phyloP scores from a whole-genome alignment of 345 rosid species.

The Xanthoceras sorbifolium region DNA sequence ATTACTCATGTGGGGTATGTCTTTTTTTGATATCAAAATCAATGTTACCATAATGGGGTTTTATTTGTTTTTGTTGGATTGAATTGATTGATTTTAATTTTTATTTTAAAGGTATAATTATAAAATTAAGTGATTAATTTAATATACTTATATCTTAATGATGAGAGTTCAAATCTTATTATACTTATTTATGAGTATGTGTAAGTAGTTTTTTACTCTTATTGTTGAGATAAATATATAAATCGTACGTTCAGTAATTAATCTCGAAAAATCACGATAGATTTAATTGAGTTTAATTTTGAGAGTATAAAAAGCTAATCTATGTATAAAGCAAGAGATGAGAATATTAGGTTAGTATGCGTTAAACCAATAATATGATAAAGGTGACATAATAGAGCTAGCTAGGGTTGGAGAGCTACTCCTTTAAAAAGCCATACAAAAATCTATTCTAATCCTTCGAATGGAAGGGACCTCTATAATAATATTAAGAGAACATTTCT shows the following conservation, averaged over 20 bases:
- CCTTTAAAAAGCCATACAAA: not conserved
- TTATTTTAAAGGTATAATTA: too few species aligned
- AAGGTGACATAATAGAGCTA: not conserved
- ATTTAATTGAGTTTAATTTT: not conserved
- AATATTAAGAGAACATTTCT: not conserved
- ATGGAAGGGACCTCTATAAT: not conserved
- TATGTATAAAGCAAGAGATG: not conserved
- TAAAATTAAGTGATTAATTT: too few species aligned
- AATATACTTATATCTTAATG: too few species aligned
- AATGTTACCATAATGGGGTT: not conserved
- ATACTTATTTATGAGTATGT: too few species aligned
- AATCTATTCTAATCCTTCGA: not conserved
- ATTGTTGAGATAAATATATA: too few species aligned
- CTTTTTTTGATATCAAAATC: not conserved
- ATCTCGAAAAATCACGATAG: too few species aligned
- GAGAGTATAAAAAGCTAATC: not conserved
- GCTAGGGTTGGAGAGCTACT: constrained; percentile 28
- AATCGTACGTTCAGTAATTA: too few species aligned
- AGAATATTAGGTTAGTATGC: constrained; percentile 22
- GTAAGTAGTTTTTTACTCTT: too few species aligned
- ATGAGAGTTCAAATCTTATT: too few species aligned
- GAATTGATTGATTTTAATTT: not conserved
- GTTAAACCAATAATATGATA: not conserved
- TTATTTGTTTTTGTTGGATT: constrained; percentile 2
- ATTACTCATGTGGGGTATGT: not conserved